phyloP scores from a whole-genome alignment of 768 basidiomycete genomes.

The Postia placenta region DNA sequence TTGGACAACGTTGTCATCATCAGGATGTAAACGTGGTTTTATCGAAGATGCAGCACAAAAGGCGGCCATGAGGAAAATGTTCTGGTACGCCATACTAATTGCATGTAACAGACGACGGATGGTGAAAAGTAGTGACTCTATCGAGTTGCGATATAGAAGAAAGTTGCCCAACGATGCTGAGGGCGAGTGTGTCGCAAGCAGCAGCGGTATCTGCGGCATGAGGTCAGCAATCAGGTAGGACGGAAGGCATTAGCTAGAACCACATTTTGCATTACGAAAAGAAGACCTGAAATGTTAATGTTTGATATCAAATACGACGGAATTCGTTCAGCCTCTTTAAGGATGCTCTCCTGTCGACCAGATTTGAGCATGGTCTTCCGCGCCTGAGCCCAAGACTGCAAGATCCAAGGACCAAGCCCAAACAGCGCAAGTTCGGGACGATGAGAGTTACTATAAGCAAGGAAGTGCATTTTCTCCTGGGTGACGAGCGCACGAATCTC shows the following conservation, averaged over 20 bases:
- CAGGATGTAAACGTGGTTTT: constrained; percentile 61
- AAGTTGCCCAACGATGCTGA: constrained; percentile 76
- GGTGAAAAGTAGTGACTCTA: constrained; percentile 66
- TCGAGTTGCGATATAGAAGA: constrained; percentile 72
- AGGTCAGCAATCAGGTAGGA: neutral
- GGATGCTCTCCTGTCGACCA: constrained; percentile 38
- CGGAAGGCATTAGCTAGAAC: neutral
- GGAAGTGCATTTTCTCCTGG: constrained; percentile 67
- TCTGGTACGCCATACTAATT: constrained; percentile 72
- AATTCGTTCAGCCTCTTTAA: constrained; percentile 3
- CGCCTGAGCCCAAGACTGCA: constrained; percentile 69
- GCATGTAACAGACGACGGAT: constrained; percentile 58
- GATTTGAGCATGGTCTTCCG: constrained; percentile 53
- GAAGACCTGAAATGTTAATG: constrained; percentile 39
- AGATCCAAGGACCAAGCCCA: constrained; percentile 80
- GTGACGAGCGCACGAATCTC: constrained; percentile 63
- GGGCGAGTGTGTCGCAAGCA: constrained; percentile 67
- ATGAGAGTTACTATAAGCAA: constrained; percentile 69
- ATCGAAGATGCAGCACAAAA: constrained; percentile 74
- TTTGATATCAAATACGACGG: constrained; percentile 11
- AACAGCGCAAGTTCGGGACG: constrained; percentile 82
- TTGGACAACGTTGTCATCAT: constrained; percentile 40
- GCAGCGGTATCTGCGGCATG: constrained; percentile 56
- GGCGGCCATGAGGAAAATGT: constrained; percentile 81
- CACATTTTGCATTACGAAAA: constrained; percentile 68